Conservation (phyloP, 148 eudicot species). For the Fagopyrum esculentum region DNA sequence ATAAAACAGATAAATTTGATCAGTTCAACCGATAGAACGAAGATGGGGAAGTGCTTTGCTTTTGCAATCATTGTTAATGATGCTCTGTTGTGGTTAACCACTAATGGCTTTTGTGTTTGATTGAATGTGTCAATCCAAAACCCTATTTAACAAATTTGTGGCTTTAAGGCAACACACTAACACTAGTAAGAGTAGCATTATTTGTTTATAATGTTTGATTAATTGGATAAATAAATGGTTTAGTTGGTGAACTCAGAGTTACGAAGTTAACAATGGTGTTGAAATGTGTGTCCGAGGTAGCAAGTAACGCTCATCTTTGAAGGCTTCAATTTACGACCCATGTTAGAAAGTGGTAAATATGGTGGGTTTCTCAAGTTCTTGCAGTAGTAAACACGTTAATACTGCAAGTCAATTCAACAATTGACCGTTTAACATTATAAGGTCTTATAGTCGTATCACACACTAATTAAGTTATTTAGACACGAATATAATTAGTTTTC, state of each 20-base stretch:
- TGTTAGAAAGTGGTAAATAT: background rate
- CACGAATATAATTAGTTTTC: background rate
- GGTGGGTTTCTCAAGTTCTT: background rate
- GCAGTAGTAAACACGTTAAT: constrained; percentile 8
- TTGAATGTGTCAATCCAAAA: constrained; percentile 10
- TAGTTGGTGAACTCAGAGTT: background rate
- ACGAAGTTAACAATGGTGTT: background rate
- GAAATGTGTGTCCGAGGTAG: background rate
- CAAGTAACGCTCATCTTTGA: background rate
- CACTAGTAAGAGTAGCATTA: background rate
- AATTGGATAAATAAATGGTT: background rate
- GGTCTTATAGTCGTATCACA: background rate
- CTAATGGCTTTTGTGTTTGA: background rate
- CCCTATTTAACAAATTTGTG: background rate
- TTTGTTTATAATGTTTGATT: background rate
- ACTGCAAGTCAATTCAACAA: constrained; percentile 4
- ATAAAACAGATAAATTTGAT: background rate
- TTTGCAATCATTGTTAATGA: background rate
- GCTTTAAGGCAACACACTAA: background rate
- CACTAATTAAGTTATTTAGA: background rate
- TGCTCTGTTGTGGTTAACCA: constrained; percentile 7
- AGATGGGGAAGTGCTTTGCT: background rate
- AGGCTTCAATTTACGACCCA: background rate
- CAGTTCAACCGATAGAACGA: background rate
- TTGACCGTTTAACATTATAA: constrained; percentile 1